These are phyloP conservation scores for Citrus unshiu DNA, from an alignment of 345 rosid genomes.

Conservation along the genomic window DNA sequence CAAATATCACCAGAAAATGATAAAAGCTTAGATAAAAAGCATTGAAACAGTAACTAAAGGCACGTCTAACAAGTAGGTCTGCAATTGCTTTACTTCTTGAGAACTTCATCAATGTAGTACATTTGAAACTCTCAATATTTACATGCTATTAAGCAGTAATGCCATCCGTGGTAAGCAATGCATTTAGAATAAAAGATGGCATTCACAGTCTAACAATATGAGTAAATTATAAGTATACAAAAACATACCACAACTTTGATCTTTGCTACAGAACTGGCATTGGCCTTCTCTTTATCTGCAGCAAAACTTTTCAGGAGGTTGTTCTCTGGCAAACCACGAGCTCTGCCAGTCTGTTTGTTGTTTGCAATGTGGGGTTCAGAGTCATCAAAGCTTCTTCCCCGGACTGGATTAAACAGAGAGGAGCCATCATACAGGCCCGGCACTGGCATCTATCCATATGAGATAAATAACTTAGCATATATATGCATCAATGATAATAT, in stretches of 20 bases:
- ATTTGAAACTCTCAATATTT: background rate
- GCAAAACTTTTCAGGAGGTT: constrained; percentile 64
- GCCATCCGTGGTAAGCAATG: background rate
- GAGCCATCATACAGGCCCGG: constrained; percentile 56
- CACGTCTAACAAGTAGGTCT: constrained; percentile 4
- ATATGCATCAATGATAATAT: background rate
- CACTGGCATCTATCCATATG: constrained; percentile 54
- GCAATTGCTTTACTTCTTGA: background rate
- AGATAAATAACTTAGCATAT: constrained; percentile 9
- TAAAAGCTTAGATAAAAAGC: background rate
- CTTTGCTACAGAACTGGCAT: constrained; percentile 84
- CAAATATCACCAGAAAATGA: constrained; percentile 10
- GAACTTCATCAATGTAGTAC: constrained; percentile 4
- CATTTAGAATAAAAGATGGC: background rate
- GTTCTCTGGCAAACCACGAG: constrained; percentile 62
- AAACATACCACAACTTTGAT: constrained; percentile 96
- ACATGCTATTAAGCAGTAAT: background rate
- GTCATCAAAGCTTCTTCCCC: constrained; percentile 82
- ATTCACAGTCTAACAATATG: background rate
- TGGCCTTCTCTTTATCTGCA: constrained; percentile 75
- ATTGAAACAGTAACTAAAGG: background rate
- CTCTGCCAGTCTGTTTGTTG: constrained; percentile 65
- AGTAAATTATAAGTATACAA: background rate
- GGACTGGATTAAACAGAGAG: constrained; percentile 60
- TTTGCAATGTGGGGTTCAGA: constrained; percentile 53